Conservation (phyloP, 1,284 basidiomycete species). For the Paramarasmius palmivorus region DNA sequence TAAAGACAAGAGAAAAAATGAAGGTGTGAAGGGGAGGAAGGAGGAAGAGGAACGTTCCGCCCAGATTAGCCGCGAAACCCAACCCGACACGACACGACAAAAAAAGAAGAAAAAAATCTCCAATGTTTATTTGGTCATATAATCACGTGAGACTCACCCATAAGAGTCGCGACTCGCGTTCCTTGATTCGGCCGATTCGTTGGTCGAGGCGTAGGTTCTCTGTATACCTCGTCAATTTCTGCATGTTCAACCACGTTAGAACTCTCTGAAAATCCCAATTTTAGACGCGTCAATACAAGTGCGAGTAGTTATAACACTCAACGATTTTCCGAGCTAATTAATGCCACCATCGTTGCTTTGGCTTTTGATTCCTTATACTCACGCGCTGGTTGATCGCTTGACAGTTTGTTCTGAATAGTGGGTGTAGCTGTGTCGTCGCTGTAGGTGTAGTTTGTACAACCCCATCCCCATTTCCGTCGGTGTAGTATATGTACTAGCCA, state of each 20-base stretch:
- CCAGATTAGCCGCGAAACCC: too few species aligned
- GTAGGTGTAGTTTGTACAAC: background rate
- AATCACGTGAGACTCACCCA: background rate
- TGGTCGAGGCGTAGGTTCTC: background rate
- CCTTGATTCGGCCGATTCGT: too few species aligned
- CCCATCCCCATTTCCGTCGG: background rate
- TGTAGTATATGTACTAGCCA: conserved; percentile 3
- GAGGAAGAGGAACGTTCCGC: too few species aligned
- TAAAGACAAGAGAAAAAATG: too few species aligned
- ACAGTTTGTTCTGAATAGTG: background rate
- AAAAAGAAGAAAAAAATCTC: background rate
- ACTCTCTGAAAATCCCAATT: too few species aligned
- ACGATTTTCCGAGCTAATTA: too few species aligned
- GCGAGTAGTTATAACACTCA: too few species aligned
- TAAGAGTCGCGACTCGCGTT: background rate
- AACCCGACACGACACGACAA: background rate
- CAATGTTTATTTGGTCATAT: background rate
- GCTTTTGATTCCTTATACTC: too few species aligned
- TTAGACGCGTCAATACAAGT: too few species aligned
- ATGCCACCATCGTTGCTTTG: too few species aligned
- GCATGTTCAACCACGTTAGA: background rate
- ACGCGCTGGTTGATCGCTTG: too few species aligned
- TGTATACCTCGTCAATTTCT: background rate
- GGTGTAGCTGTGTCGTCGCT: background rate
- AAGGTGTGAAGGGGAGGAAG: too few species aligned